Evolutionary conservation across 805 yeast genomes (phyloP).

Genomic region (Lachancea sp.): DNA sequence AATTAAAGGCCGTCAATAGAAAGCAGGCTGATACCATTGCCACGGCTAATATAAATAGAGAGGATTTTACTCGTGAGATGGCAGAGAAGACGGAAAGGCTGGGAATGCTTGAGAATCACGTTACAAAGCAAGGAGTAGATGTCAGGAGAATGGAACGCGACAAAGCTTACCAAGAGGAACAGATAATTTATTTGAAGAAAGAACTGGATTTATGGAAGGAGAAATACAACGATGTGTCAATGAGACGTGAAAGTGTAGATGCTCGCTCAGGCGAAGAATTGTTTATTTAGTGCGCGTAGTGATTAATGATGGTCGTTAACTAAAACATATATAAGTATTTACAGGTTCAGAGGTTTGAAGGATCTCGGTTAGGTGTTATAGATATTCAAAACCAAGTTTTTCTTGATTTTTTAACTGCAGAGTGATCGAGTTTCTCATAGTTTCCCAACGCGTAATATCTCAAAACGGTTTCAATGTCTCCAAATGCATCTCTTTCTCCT

Average conservation of each 20-base stretch:
- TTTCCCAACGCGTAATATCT: constrained; percentile 68
- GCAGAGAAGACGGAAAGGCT: constrained; percentile 40
- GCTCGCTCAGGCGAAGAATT: constrained; percentile 20
- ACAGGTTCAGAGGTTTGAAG: too few species aligned
- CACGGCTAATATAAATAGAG: constrained; percentile 53
- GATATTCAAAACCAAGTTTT: constrained; percentile 26
- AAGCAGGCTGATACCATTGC: constrained; percentile 46
- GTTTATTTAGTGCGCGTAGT: constrained; percentile 17
- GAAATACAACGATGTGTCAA: constrained; percentile 25
- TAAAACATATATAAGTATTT: constrained; percentile 5
- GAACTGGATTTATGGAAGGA: constrained; percentile 54
- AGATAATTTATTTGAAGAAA: constrained; percentile 44
- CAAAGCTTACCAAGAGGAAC: constrained; percentile 48
- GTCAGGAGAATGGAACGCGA: constrained; percentile 50
- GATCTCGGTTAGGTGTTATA: too few species aligned
- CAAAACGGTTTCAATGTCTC: constrained; percentile 67
- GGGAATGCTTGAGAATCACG: constrained; percentile 38
- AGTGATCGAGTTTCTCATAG: constrained; percentile 12
- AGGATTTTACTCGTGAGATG: constrained; percentile 47
- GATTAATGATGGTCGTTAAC: not conserved
- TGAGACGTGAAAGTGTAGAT: constrained; percentile 15
- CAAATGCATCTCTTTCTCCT: constrained; percentile 80
- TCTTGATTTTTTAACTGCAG: constrained; percentile 8
- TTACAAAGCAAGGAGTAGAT: constrained; percentile 39
- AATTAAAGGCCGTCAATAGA: constrained; percentile 45